phyloP scores from a whole-genome alignment of 495 filamentous ascomycete species.

The Glutinoglossum americanum region DNA sequence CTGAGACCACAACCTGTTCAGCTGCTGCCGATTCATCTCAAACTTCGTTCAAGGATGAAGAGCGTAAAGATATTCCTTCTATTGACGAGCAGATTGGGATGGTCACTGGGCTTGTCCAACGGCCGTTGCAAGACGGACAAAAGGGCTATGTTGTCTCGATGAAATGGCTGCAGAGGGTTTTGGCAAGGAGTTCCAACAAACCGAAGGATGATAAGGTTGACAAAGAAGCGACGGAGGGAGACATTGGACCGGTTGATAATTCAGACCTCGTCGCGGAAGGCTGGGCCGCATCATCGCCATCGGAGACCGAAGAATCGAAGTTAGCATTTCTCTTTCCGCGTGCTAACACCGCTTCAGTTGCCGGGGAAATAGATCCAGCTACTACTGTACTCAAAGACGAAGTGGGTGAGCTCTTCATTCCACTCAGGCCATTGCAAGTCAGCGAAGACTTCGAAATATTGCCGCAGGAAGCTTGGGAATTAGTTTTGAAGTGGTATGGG shows the following conservation, averaged over 20 bases:
- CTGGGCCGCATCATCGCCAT: background rate
- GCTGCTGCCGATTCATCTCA: background rate
- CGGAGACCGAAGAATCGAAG: background rate
- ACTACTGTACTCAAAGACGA: conserved; percentile 25
- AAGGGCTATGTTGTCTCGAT: conserved; percentile 60
- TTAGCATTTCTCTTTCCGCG: background rate
- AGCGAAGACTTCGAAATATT: conserved; percentile 55
- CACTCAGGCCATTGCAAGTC: conserved; percentile 42
- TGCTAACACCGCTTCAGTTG: background rate
- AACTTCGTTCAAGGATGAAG: background rate
- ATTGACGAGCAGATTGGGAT: conserved; percentile 56
- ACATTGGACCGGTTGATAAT: conserved; percentile 75
- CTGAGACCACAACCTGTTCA: background rate
- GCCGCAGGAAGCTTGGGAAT: conserved; percentile 57
- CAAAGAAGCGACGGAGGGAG: conserved; percentile 38
- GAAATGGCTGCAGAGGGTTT: conserved; percentile 56
- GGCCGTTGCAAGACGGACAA: conserved; percentile 40
- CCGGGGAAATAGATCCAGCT: background rate
- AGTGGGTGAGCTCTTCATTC: conserved; percentile 40
- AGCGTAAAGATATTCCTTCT: background rate
- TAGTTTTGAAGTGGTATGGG: conserved; percentile 66
- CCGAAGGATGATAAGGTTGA: conserved; percentile 26
- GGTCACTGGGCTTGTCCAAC: conserved; percentile 33
- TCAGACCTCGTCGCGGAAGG: conserved; percentile 24
- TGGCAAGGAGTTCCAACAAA: conserved; percentile 37